phyloP scores from a whole-genome alignment of 345 rosid species.

The Hibiscus tridactylites region DNA sequence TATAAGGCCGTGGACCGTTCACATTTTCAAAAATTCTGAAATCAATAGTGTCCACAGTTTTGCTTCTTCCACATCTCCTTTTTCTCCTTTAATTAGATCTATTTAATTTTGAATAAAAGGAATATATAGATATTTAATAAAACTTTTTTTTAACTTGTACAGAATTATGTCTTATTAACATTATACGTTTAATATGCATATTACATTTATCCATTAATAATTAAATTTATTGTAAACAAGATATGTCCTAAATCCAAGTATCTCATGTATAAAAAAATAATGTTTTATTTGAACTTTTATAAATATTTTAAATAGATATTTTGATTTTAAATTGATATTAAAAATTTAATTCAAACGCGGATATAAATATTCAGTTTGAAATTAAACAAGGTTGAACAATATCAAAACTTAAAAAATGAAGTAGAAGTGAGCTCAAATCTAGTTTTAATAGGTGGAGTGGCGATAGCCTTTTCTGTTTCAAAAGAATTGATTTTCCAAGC shows the following conservation, averaged over 20 bases:
- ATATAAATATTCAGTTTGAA: too few species aligned
- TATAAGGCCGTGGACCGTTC: conserved; percentile 22
- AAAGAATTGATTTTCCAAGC: conserved; percentile 9
- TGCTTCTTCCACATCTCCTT: conserved; percentile 19
- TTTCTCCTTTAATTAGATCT: not conserved
- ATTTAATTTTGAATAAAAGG: not conserved
- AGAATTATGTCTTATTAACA: not conserved
- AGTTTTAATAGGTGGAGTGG: not conserved
- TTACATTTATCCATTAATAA: too few species aligned
- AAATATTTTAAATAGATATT: too few species aligned
- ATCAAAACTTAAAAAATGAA: not conserved
- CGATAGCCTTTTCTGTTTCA: not conserved
- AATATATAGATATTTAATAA: not conserved
- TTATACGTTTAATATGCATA: too few species aligned
- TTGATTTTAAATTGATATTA: too few species aligned
- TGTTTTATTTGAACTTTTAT: too few species aligned
- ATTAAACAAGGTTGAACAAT: not conserved
- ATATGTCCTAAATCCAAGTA: too few species aligned
- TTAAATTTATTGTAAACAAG: too few species aligned
- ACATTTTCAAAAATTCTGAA: conserved; percentile 10
- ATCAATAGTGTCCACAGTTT: conserved; percentile 1
- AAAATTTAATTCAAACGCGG: too few species aligned
- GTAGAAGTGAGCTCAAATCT: not conserved
- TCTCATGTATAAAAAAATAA: too few species aligned
- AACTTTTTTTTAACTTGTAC: not conserved